Conservation (phyloP, 2,329 filamentous ascomycete species). For the Fusarium phyllophilum region DNA sequence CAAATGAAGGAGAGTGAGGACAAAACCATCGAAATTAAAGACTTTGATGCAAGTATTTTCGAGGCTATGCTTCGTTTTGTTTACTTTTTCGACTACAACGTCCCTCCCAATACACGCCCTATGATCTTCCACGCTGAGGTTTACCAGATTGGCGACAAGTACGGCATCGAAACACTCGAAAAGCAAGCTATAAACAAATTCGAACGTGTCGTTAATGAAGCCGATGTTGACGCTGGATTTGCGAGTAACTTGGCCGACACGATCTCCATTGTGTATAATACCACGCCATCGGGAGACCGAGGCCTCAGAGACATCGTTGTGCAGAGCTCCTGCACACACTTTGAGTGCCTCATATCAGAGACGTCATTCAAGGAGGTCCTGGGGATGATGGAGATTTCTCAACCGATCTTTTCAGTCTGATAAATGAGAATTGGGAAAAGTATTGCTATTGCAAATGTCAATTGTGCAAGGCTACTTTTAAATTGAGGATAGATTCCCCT, state of each 20-base stretch:
- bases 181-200: neutral
- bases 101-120: accelerated
- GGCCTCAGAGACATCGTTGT: neutral
- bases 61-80: neutral
- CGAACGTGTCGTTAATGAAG: accelerated
- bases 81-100: neutral
- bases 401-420: neutral
- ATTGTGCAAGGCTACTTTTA: neutral
- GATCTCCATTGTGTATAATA: neutral
- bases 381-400: neutral
- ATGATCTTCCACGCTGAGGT: neutral
- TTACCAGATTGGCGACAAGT: neutral
- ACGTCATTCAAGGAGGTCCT: neutral
- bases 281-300: neutral
- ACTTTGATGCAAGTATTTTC: neutral
- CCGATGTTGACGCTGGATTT: neutral
- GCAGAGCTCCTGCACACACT: too few species aligned
- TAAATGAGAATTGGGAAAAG: neutral
- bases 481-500: neutral
- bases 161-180: neutral
- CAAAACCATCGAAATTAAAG: accelerated
- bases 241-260: neutral
- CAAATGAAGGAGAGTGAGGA: neutral
- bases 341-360: neutral
- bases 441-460: neutral